Base-by-base conservation (phyloP, 2,329 filamentous ascomycete species). In the Phaeosphaeriaceae sp. region DNA sequence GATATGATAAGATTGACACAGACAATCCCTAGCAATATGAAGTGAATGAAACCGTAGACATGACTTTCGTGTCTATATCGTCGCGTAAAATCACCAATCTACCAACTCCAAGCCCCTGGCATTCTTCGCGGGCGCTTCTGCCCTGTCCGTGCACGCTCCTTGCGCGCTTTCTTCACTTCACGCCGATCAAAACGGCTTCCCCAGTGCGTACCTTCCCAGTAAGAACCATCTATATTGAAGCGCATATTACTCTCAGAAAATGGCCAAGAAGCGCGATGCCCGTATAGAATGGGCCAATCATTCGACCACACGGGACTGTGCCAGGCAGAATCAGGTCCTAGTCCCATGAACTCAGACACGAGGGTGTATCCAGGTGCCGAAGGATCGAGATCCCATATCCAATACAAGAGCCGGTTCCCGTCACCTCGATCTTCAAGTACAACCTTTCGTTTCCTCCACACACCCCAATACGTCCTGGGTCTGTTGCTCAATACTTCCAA, bases 31-130 rank as follows among this genome's bases (percentile, higher is more conserved):
- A n/a, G n/a, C n/a, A n/a, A n/a, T n/a, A n/a, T n/a, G n/a, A n/a
- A n/a, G n/a, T n/a, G n/a, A n/a, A n/a, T n/a, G n/a, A n/a, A n/a
- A n/a, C n/a, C n/a, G n/a, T n/a, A n/a, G n/a, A n/a, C n/a, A n/a
- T n/a, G n/a, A n/a, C n/a, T n/a, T n/a, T n/a, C n/a, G n/a, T n/a
- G n/a, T n/a, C n/a, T 28, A 28, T 28, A 28, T 23, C n/a, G 43
- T 21, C 11, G 19, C 43, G 6, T 22, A 22, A n/a, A 22, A 15
- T 9, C 30, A 35, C 3, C 30, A 35, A 13, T 19, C 15, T 48
- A 65, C 72, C 51, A 54, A 47, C 28, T 56, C 57, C 61, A 66
- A 21, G 55, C n/a, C 17, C 64, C 57, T 1, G 61, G 61, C 51
- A 66, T 60, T 46, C 17, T 63, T 19, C 49, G 49, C 11, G 13